Evolutionary conservation across 129 eudicot species (phyloP).

Genomic region (Tanacetum coccineum): DNA sequence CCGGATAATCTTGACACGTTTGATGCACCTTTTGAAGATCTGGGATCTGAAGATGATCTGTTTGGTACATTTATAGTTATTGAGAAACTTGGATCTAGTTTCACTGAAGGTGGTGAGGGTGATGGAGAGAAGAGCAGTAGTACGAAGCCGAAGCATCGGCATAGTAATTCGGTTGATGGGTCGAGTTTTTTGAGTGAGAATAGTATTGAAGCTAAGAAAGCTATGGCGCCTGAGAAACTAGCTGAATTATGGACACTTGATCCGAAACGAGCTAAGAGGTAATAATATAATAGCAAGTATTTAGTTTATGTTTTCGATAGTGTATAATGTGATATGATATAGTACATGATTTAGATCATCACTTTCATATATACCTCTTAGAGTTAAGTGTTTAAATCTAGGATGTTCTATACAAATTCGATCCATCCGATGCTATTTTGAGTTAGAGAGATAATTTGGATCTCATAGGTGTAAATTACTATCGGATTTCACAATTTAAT

Average conservation of each 20-base stretch:
- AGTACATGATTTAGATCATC: too few species aligned
- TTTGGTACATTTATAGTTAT: conserved; percentile 71
- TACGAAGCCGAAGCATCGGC: conserved; percentile 48
- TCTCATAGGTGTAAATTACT: too few species aligned
- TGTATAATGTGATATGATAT: too few species aligned
- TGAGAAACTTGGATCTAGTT: conserved; percentile 55
- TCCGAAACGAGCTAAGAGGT: conserved; percentile 81
- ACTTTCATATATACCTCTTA: too few species aligned
- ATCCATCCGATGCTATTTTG: too few species aligned
- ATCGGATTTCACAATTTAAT: too few species aligned
- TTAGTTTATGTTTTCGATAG: too few species aligned
- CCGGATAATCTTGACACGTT: conserved; percentile 68
- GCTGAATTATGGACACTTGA: conserved; percentile 81
- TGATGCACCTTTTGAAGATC: conserved; percentile 67
- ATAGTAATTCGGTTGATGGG: conserved; percentile 67
- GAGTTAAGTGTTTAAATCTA: too few species aligned
- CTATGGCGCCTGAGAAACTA: conserved; percentile 87
- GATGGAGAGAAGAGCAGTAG: conserved; percentile 34
- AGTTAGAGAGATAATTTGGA: too few species aligned
- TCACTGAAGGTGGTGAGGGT: conserved; percentile 28
- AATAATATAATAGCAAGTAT: too few species aligned
- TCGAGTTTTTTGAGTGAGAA: conserved; percentile 36
- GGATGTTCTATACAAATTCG: too few species aligned
- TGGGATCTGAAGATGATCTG: conserved; percentile 76
- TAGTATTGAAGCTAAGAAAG: conserved; percentile 81